A percentile compares a stretch with the other conserved stretches of the same genome.
Conservation (phyloP, 2,329 filamentous ascomycete genomes). For the Trichoderma afroharzianum region DNA sequence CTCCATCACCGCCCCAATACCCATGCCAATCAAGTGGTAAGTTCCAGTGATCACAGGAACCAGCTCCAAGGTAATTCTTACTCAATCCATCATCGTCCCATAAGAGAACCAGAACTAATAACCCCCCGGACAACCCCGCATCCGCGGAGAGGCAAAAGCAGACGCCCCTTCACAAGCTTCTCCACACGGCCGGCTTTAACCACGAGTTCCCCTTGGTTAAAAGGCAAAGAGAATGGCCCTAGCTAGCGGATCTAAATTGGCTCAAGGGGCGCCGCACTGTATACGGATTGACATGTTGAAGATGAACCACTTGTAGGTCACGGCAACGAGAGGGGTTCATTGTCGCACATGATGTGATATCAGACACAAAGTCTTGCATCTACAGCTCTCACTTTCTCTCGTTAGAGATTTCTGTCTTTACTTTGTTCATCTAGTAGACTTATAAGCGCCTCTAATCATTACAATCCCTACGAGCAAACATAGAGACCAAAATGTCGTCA, state of each 20-base stretch:
- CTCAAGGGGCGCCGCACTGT: background rate
- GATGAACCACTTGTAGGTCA: background rate
- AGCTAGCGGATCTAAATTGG: background rate
- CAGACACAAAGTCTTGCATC: background rate
- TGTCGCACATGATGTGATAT: slow-evolving; percentile 2
- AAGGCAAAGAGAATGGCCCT: background rate
- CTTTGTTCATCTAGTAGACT: background rate
- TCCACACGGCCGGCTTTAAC: background rate
- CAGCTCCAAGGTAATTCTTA: background rate
- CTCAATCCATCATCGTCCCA: background rate
- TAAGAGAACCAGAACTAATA: background rate
- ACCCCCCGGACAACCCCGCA: background rate
- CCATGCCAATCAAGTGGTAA: background rate
- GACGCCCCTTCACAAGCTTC: background rate
- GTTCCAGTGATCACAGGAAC: background rate
- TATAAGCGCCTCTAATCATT: background rate
- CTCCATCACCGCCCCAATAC: background rate
- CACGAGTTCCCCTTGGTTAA: background rate
- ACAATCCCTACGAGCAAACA: background rate
- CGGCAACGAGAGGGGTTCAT: background rate
- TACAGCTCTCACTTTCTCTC: background rate
- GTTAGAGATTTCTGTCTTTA: background rate
- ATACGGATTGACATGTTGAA: background rate
- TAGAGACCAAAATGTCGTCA: background rate
- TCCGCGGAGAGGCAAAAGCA: background rate